Conservation (phyloP, 2,329 filamentous ascomycete species). For the Alternaria angustiovoidea region DNA sequence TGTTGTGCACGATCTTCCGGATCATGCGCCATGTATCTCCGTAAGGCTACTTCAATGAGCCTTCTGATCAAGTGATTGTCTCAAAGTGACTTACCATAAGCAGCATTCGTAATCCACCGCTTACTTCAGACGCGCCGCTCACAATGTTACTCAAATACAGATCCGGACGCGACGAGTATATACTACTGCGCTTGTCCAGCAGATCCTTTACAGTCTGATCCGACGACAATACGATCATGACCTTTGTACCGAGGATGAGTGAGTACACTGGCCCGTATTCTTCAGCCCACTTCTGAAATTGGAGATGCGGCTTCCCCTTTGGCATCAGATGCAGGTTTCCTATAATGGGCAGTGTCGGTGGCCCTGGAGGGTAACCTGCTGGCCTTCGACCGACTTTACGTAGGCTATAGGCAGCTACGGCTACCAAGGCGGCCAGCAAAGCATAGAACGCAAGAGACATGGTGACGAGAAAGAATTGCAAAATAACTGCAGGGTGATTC, state of each 20-base stretch:
- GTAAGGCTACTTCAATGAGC: conserved; percentile 16
- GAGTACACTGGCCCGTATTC: conserved; percentile 63
- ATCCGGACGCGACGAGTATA: conserved; percentile 59
- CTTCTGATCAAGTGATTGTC: rapidly evolving
- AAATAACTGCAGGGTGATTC: not conserved
- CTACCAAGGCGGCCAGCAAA: not conserved
- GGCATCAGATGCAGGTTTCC: conserved; percentile 63
- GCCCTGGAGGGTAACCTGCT: conserved; percentile 58
- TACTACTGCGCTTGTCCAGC: conserved; percentile 59
- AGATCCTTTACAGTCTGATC: conserved; percentile 60
- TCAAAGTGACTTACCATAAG: conserved; percentile 19
- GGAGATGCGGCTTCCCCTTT: conserved; percentile 51
- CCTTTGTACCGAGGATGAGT: conserved; percentile 59
- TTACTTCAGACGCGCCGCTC: conserved; percentile 12
- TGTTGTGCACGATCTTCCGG: conserved; percentile 31
- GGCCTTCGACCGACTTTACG: conserved; percentile 38
- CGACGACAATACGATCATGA: conserved; percentile 58
- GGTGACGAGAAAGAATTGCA: not conserved
- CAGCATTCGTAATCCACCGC: conserved; percentile 18
- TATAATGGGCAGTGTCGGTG: conserved; percentile 60
- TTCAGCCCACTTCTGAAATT: conserved; percentile 62
- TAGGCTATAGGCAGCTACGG: conserved; percentile 10
- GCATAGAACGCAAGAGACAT: conserved; percentile 13
- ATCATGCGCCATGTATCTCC: conserved; percentile 25
- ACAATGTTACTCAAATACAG: conserved; percentile 24